These are phyloP conservation scores for Bryoerythrophyllum caledonicum DNA, from an alignment of 225 moss, liverwort and hornwort species.

Conservation along the genomic window DNA sequence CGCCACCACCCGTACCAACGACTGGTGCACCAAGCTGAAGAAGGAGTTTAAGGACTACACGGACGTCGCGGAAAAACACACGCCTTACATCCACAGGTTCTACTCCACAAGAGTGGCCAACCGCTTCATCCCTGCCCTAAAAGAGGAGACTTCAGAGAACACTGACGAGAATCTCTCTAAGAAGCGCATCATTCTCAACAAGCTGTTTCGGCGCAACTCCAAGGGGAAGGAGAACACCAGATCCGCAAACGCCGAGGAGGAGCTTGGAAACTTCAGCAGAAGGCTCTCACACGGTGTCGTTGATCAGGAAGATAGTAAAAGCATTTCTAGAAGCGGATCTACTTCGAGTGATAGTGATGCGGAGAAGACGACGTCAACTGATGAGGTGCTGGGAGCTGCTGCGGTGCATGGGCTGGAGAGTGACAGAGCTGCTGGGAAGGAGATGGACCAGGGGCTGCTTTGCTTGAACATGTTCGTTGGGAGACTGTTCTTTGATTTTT, in stretches of 20 bases:
- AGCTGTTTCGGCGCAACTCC: slow-evolving; percentile 53
- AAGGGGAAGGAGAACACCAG: slow-evolving; percentile 49
- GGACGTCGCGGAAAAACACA: slow-evolving; percentile 58
- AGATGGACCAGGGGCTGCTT: slow-evolving; percentile 60
- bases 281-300: slow-evolving; percentile 33
- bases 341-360: slow-evolving; percentile 45
- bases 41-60: slow-evolving; percentile 76
- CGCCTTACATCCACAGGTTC: slow-evolving; percentile 60
- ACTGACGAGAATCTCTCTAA: slow-evolving; percentile 51
- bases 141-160: slow-evolving; percentile 47
- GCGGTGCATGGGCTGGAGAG: slow-evolving; percentile 19
- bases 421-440: slow-evolving; percentile 28
- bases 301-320: slow-evolving; percentile 37
- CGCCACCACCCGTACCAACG: slow-evolving; percentile 40
- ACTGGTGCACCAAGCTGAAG: slow-evolving; percentile 50
- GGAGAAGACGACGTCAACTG: slow-evolving; percentile 34
- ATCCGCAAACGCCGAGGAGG: slow-evolving; percentile 50
- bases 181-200: slow-evolving; percentile 67
- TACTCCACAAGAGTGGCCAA: slow-evolving; percentile 36
- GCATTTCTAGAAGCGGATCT: slow-evolving; percentile 39
- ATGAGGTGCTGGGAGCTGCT: slow-evolving; percentile 26
- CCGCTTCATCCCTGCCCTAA: slow-evolving; percentile 30
- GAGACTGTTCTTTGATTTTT: slow-evolving; percentile 89
- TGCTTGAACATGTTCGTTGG: slow-evolving; percentile 73
- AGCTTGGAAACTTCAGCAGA: slow-evolving; percentile 36